These are phyloP conservation scores for Pseudocercospora crystallina DNA, from an alignment of 2,329 filamentous ascomycete species.

Conservation along the genomic window DNA sequence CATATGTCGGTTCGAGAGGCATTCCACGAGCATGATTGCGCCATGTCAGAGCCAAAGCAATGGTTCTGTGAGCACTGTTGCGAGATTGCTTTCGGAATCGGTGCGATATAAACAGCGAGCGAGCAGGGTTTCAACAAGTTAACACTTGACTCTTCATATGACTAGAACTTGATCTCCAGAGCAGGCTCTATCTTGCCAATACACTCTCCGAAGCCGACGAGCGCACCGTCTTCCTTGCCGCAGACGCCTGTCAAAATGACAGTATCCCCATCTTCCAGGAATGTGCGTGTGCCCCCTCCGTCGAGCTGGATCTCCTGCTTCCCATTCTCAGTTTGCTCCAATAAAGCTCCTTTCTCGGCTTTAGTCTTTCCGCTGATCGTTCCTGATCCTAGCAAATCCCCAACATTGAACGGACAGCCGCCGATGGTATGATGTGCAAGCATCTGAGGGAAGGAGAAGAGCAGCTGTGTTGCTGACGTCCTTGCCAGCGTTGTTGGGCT, in stretches of 20 bases:
- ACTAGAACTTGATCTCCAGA: constrained; percentile 17
- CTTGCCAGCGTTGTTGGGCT: constrained; percentile 52
- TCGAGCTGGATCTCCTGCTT: constrained; percentile 62
- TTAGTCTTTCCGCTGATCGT: constrained; percentile 68
- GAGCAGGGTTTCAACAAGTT: too few relatives aligned
- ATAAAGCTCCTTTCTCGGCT: constrained; percentile 64
- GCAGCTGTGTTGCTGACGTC: constrained; percentile 64
- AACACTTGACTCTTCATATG: too few relatives aligned
- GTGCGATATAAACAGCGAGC: too few relatives aligned
- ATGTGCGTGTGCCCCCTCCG: constrained; percentile 66
- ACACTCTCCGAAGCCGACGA: constrained; percentile 77
- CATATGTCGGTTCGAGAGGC: too few relatives aligned
- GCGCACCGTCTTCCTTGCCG: constrained; percentile 60
- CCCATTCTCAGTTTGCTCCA: constrained; percentile 71
- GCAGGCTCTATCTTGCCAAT: constrained; percentile 60
- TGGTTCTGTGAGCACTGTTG: too few relatives aligned
- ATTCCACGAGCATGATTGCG: too few relatives aligned
- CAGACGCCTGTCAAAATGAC: constrained; percentile 65
- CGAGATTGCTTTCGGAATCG: too few relatives aligned
- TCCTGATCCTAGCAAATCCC: constrained; percentile 74
- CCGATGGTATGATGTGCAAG: constrained; percentile 75
- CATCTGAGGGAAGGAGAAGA: constrained; percentile 86
- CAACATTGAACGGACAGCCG: constrained; percentile 71
- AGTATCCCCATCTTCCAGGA: constrained; percentile 73
- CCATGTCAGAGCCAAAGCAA: too few relatives aligned